Base-by-base conservation (phyloP, 768 basidiomycete species). In the Mycena sanguinolenta region DNA sequence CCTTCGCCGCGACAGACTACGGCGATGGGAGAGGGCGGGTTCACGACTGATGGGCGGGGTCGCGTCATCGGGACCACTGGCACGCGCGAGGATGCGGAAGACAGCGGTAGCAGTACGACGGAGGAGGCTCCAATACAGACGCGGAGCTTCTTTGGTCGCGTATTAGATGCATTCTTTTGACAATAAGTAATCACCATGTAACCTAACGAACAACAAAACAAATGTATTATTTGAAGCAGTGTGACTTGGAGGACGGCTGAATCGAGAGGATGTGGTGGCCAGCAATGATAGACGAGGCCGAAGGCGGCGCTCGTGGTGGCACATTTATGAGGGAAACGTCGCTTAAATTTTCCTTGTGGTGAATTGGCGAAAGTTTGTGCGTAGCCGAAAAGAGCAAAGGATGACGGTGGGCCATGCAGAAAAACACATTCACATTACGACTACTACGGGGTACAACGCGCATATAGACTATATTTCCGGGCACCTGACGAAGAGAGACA, bases 141-240 rank as follows among this genome's bases (percentile, higher is more conserved):
- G 65, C 76, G 77, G 19, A 76, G 76, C 21, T 72, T 80, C 8
- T 65, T 79, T 42, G 79, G 73, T 25, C 76, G 78, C 58, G 68
- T 80, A 64, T 63, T 79, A 21, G 63, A 70, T 34, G 75, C 75
- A 19, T 73, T 79, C 58, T 76, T 75, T 39, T 73, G 36, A 73
- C 12, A 1, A 44, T n/a, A n/a, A n/a, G n/a, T n/a, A n/a, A n/a
- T n/a, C n/a, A n/a, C 38, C 17, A 65, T 58, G 54, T 66, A 65
- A 55, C 36, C 38, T 53, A 34, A 62, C 52, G 65, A 10, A 60
- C 27, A 42, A 59, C 39, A 30, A 57, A 63, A 0, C 53, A 66
- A 67, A 21, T 65, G 66, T 72, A 67, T 30, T 19, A 44, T 34
- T 52, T 36, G 38, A 46, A 46, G 21, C 44, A 39, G 3, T 39